A percentile compares a stretch with the other conserved stretches of the same genome.
These are phyloP conservation scores for Sordariomycetes sp. DNA, from an alignment of 2,329 filamentous ascomycete genomes.

Conservation along the genomic window DNA sequence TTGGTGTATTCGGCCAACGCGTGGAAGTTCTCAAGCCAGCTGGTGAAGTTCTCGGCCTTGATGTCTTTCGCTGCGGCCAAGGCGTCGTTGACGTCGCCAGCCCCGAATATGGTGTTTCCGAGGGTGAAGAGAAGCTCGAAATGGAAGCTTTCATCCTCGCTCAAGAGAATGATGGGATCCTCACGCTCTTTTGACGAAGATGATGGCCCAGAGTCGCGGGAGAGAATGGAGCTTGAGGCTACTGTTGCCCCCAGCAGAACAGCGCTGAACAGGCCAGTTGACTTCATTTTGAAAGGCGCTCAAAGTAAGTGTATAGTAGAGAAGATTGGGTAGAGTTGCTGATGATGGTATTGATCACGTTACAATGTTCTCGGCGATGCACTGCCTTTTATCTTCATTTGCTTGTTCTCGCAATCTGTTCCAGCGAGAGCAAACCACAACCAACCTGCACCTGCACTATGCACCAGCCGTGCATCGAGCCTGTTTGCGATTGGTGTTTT, in stretches of 20 bases:
- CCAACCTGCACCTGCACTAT: neutral
- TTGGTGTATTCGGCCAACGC: slow-evolving; percentile 6
- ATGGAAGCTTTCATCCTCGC: slow-evolving; percentile 8
- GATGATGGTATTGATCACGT: slow-evolving; percentile 3
- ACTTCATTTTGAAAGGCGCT: slow-evolving; percentile 7
- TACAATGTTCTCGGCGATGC: slow-evolving; percentile 4
- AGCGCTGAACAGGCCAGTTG: slow-evolving; percentile 6
- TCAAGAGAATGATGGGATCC: slow-evolving; percentile 7
- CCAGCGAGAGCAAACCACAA: slow-evolving; percentile 2
- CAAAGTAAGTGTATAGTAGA: slow-evolving; percentile 1
- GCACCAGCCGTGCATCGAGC: neutral
- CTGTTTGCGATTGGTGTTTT: neutral
- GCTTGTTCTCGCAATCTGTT: slow-evolving; percentile 2
- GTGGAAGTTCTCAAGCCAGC: slow-evolving; percentile 5
- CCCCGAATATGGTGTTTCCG: slow-evolving; percentile 5
- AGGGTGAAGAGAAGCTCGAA: slow-evolving; percentile 8
- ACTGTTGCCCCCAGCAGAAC: slow-evolving; percentile 7
- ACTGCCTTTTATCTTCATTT: slow-evolving; percentile 3
- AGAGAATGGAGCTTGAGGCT: slow-evolving; percentile 7
- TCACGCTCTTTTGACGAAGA: slow-evolving; percentile 5
- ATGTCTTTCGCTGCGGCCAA: slow-evolving; percentile 15
- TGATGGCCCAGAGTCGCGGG: slow-evolving; percentile 7
- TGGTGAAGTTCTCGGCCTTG: slow-evolving; percentile 7
- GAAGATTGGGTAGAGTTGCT: slow-evolving; percentile 4
- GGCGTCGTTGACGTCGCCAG: slow-evolving; percentile 8